Evolutionary conservation across 805 yeast genomes (phyloP), one percentile per base, ranked within the genome.

Genomic region (Saccharomycopsis guyanensis): DNA sequence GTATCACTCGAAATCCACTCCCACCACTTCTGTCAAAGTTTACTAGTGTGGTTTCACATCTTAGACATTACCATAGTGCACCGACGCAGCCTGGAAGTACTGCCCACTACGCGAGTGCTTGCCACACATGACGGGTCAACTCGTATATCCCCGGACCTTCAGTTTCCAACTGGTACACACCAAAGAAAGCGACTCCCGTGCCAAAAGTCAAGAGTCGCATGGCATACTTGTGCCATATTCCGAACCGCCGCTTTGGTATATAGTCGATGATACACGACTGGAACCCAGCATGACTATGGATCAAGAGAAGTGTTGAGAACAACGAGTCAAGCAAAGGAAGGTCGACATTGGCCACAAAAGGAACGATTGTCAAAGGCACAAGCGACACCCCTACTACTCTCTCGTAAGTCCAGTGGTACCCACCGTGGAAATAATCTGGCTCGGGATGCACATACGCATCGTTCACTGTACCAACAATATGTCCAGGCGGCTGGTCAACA

Each of bases 361-460:
- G 96, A 19, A 80, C 67, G 34, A 82, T 73, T 24, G 80, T 72
- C 51, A 91, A 68, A 27, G 98, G 98, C 20, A 87, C 73, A 62
- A 89, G 68, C 8, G 81, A 77, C 15, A 82, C 62, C 3, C 94
- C 72, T 31, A 87, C 66, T 3, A 76, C 58, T 56, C 86, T 77
- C 71, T 91, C 98, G 57, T 81, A 80, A n/a, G 85, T 70, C 98
- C 98, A 91, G 70, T 89, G 97, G 62, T 78, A 74, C 20, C 94
- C 84, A 40, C 97, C 97, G 59, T 87, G 89, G 42, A 70, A 59
- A 54, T 71, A 76, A 58, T 75, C 70, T 3, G 80, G 62, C 35
- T 70, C 64, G 34, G 97, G 97, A 13, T 77, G 68, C 29, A 69
- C 66, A 57, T 73, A 83, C 13, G 97, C 88, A 52, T 93, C 97